A percentile compares a stretch with the other conserved stretches of the same genome.
These are phyloP conservation scores for Jamesozyma piceae DNA, from an alignment of 805 yeast species.

Conservation along the genomic window DNA sequence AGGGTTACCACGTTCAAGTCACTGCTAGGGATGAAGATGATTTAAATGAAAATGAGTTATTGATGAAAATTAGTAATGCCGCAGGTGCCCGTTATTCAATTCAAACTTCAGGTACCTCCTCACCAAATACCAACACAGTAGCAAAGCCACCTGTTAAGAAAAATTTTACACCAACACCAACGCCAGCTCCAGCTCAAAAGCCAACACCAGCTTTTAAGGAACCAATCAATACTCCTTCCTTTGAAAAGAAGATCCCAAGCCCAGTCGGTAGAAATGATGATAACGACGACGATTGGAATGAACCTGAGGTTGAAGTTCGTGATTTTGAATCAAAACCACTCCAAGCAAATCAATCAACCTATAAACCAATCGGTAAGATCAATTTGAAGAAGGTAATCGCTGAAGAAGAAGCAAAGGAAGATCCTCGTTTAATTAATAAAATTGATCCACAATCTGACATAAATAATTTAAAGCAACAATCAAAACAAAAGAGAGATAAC, in stretches of 20 bases:
- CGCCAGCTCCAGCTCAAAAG: slow-evolving; percentile 15
- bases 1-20: slow-evolving; percentile 89
- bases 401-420: slow-evolving; percentile 36
- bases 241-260: slow-evolving; percentile 1
- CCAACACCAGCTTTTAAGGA: no score
- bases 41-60: slow-evolving; percentile 65
- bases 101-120: slow-evolving; percentile 30
- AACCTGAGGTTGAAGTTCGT: slow-evolving; percentile 40
- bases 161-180: slow-evolving; percentile 6
- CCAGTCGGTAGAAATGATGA: slow-evolving; percentile 9
- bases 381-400: slow-evolving; percentile 38
- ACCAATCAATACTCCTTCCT: slow-evolving; percentile 8
- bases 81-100: slow-evolving; percentile 92
- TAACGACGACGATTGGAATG: slow-evolving; percentile 37
- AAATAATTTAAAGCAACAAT: slow-evolving; percentile 29
- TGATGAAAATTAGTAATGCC: slow-evolving; percentile 74
- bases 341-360: slow-evolving; percentile 38
- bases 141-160: slow-evolving; percentile 21
- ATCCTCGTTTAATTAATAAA: slow-evolving; percentile 32
- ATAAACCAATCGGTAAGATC: slow-evolving; percentile 56
- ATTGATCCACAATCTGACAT: slow-evolving; percentile 27
- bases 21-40: slow-evolving; percentile 95
- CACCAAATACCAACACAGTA: slow-evolving; percentile 29
- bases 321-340: slow-evolving; percentile 41
- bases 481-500: slow-evolving; percentile 29